Percentiles rank a stretch among this genome's conserved stretches.
Conservation (phyloP, 2,329 filamentous ascomycete genomes). For the Elsinoe australis region DNA sequence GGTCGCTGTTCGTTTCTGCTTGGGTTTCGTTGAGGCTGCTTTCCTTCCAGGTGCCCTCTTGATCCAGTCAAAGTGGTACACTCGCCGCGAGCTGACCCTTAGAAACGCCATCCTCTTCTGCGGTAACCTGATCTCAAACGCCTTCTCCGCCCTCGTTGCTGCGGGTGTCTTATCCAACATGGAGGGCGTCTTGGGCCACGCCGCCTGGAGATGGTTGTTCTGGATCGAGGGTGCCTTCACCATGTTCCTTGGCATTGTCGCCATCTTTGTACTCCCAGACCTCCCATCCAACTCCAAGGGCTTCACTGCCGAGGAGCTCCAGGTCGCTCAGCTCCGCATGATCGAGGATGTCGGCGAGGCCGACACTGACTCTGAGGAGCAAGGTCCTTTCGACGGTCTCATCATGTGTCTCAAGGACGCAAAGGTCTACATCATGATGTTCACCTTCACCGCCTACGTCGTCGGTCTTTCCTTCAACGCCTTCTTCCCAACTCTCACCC, state of each 20-base stretch:
- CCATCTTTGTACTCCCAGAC: constrained; percentile 49
- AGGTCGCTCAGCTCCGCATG: constrained; percentile 34
- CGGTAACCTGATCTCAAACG: constrained; percentile 44
- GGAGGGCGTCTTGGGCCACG: constrained; percentile 49
- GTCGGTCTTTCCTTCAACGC: constrained; percentile 22
- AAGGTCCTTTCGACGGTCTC: constrained; percentile 25
- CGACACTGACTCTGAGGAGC: constrained; percentile 40
- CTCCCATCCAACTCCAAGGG: constrained; percentile 33
- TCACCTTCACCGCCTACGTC: constrained; percentile 12
- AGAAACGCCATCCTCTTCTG: constrained; percentile 25
- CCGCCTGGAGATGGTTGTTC: constrained; percentile 44
- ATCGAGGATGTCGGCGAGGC: constrained; percentile 30
- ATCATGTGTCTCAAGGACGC: constrained; percentile 24
- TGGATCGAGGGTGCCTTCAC: constrained; percentile 52
- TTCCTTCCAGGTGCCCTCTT: constrained; percentile 32
- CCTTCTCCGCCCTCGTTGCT: constrained; percentile 55
- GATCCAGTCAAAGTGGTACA: constrained; percentile 36
- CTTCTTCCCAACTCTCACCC: constrained; percentile 33
- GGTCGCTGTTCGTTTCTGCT: constrained; percentile 33
- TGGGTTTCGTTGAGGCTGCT: constrained; percentile 40
- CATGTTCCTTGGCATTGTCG: constrained; percentile 50
- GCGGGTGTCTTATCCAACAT: constrained; percentile 57
- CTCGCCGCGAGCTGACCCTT: constrained; percentile 37
- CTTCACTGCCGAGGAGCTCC: constrained; percentile 30
- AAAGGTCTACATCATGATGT: constrained; percentile 22